phyloP scores from a whole-genome alignment of 352 stramenopile species.

The Globisporangium barbulae region DNA sequence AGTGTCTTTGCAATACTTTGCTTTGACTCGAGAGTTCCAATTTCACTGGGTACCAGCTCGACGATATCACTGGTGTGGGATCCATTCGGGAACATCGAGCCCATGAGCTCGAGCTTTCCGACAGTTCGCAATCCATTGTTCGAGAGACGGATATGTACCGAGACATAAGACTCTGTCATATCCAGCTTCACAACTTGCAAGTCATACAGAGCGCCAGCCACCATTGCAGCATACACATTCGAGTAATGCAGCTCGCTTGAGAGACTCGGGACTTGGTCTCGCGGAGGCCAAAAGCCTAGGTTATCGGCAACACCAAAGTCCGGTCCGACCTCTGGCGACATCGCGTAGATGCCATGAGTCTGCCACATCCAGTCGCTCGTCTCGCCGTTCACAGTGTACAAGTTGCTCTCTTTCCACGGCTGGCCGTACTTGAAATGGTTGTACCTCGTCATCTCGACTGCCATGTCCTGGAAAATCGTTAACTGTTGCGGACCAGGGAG shows the following conservation, averaged over 20 bases:
- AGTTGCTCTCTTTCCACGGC: slow-evolving; percentile 78
- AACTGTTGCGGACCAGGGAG: slow-evolving; percentile 29
- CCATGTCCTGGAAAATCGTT: slow-evolving; percentile 46
- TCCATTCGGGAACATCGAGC: slow-evolving; percentile 33
- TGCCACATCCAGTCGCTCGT: slow-evolving; percentile 88
- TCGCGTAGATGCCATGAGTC: slow-evolving; percentile 74
- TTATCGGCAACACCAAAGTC: slow-evolving; percentile 35
- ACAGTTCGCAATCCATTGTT: slow-evolving; percentile 37
- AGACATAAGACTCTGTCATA: slow-evolving; percentile 16
- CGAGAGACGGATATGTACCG: slow-evolving; percentile 29
- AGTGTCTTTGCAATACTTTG: slow-evolving; percentile 5
- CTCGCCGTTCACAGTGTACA: slow-evolving; percentile 87
- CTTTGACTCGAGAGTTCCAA: slow-evolving; percentile 19
- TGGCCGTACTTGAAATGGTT: slow-evolving; percentile 78
- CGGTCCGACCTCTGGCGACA: slow-evolving; percentile 82
- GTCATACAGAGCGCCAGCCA: slow-evolving; percentile 55
- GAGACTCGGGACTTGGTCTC: slow-evolving; percentile 48
- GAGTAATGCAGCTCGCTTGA: slow-evolving; percentile 72
- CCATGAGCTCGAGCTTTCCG: slow-evolving; percentile 30
- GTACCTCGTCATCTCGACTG: slow-evolving; percentile 65
- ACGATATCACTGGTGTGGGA: slow-evolving; percentile 25
- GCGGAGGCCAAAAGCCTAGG: slow-evolving; percentile 66
- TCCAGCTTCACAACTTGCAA: slow-evolving; percentile 31
- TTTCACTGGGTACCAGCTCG: slow-evolving; percentile 14
- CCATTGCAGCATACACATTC: slow-evolving; percentile 51